phyloP scores from a whole-genome alignment of 345 rosid genomes.

The Lepidium aucheri region DNA sequence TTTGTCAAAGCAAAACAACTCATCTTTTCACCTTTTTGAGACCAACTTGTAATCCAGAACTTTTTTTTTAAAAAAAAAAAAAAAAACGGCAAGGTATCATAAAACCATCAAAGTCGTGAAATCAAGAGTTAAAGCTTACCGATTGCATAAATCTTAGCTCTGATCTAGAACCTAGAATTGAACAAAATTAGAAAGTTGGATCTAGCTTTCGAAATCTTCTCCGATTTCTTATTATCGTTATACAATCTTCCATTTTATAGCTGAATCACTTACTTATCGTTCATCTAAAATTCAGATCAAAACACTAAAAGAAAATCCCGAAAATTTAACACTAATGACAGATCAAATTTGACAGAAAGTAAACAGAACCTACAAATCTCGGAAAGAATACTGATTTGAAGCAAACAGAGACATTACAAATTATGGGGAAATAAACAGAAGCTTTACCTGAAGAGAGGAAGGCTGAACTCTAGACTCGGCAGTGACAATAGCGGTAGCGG shows the following conservation, averaged over 20 bases:
- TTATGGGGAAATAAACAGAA: not conserved
- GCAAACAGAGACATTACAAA: not conserved
- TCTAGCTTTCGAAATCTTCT: not conserved
- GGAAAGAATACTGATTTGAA: not conserved
- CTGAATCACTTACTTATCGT: not conserved
- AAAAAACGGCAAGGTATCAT: not conserved
- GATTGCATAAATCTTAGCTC: not conserved
- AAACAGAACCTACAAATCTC: conserved; percentile 1
- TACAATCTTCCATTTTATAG: not conserved
- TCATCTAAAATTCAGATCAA: not conserved
- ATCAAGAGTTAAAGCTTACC: not conserved
- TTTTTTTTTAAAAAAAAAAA: not conserved
- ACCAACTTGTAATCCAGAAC: not conserved
- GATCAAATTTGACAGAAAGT: conserved; percentile 1
- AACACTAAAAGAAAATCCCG: not conserved
- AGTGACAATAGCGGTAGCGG: conserved; percentile 84
- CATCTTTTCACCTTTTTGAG: conserved; percentile 5
- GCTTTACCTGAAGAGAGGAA: conserved; percentile 42
- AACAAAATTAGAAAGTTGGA: not conserved
- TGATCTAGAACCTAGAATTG: not conserved
- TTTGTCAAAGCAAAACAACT: not conserved
- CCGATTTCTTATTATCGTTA: not conserved
- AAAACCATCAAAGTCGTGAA: not conserved
- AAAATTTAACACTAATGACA: not conserved
- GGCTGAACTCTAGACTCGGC: conserved; percentile 90